A percentile compares a stretch with the other conserved stretches of the same genome.
These are phyloP conservation scores for Colletotrichum sp. DNA, from an alignment of 2,329 filamentous ascomycete genomes.

Conservation along the genomic window DNA sequence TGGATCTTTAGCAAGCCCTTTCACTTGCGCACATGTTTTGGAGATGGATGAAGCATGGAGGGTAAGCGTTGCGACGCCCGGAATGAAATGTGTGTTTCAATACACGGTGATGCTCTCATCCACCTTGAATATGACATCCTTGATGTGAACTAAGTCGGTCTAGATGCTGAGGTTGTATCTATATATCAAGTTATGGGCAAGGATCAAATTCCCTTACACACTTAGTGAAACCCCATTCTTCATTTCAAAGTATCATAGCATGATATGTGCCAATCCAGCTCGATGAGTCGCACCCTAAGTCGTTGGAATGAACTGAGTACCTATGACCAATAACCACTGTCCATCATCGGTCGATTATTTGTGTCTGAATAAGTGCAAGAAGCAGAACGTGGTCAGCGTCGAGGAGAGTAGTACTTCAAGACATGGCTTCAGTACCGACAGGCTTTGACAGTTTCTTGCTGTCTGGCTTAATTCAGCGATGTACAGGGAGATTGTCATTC, in stretches of 20 bases:
- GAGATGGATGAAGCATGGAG: too few species aligned
- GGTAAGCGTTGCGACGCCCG: too few species aligned
- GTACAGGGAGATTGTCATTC: accelerated
- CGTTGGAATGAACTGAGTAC: accelerated
- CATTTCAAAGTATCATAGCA: background rate
- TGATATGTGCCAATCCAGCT: background rate
- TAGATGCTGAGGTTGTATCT: accelerated
- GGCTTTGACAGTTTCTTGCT: accelerated
- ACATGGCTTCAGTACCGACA: background rate
- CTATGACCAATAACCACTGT: background rate
- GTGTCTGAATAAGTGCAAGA: background rate
- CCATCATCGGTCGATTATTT: background rate
- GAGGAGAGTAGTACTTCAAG: background rate
- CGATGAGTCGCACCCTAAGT: background rate
- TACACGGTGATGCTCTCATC: too few species aligned
- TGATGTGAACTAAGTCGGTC: too few species aligned
- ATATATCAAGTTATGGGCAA: background rate
- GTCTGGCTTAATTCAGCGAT: background rate
- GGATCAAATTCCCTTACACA: background rate
- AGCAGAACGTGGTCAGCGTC: accelerated
- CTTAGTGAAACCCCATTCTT: background rate
- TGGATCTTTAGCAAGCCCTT: too few species aligned
- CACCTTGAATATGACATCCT: too few species aligned
- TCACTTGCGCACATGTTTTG: too few species aligned
- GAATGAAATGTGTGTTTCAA: too few species aligned